Evolutionary conservation across 2,329 filamentous ascomycete genomes (phyloP), one percentile per base, ranked within the genome.

Genomic region (Parascedosporium putredinis): DNA sequence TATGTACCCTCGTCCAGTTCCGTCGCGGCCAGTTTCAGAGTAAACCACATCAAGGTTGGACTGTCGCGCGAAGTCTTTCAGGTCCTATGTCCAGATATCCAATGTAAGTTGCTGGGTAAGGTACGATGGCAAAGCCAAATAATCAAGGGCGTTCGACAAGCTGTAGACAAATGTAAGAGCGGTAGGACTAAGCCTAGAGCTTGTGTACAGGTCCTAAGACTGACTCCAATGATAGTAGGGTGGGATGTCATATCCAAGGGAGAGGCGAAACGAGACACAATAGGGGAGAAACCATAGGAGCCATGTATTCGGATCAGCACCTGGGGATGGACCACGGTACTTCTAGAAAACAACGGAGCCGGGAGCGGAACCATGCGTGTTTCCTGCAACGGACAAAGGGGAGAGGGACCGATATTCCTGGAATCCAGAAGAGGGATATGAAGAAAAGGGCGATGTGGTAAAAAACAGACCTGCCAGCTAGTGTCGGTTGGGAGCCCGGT

Each of bases 381-480:
- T 23, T 16, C 20, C 16, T n/a, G n/a, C 25, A 33, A 31, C 27
- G 27, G 25, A 29, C 16, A 20, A 9, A 18, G 40, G 40, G 44
- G 44, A 46, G n/a, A n/a, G n/a, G n/a, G n/a, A n/a, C n/a, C 12
- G 31, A 24, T 38, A 49, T 58, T 68, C 67, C 68, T 61, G 63
- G 58, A 64, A 63, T 59, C 68, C 68, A 69, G 67, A 62, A 64
- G 64, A 31, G 12, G 27, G 27, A 12, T 7, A 31, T 7, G 27
- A 12, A 31, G 7, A 67, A 66, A 74, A 76, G 62, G 66, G 78
- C 71, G 72, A 74, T 79, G 74, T 74, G 75, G 70, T 69, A 67
- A 66, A n/a, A 67, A 74, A 86, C 93, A 93, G 85, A 98, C 93
- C 93, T 98, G 93, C 93, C 93, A 98, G 82, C 90, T 96, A 78